Evolutionary conservation across 805 yeast genomes (phyloP).

Genomic region (Ogataea trehaloabstinens): DNA sequence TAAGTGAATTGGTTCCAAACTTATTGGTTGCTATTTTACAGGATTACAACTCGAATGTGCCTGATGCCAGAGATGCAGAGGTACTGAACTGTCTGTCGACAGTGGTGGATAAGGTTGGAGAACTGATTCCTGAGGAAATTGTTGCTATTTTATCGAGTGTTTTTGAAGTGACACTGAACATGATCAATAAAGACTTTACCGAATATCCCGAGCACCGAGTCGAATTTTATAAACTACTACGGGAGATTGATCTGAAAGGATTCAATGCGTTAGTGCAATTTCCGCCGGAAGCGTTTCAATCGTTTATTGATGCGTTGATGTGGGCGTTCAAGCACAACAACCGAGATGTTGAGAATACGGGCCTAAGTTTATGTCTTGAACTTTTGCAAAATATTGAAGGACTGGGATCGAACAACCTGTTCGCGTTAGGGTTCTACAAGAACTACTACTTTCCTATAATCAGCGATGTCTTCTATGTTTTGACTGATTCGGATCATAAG

Average conservation of each 20-base stretch:
- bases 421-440: constrained; percentile 82
- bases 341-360: constrained; percentile 93
- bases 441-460: constrained; percentile 86
- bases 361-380: constrained; percentile 80
- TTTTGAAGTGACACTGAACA: constrained; percentile 88
- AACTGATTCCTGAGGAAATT: constrained; percentile 83
- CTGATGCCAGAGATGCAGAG: constrained; percentile 97
- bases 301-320: constrained; percentile 87
- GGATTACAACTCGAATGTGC: constrained; percentile 84
- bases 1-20: constrained; percentile 77
- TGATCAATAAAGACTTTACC: constrained; percentile 93
- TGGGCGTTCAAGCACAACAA: constrained; percentile 99
- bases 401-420: constrained; percentile 58
- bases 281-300: constrained; percentile 89
- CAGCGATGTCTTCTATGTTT: constrained; percentile 87
- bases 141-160: constrained; percentile 84
- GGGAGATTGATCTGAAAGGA: constrained; percentile 81
- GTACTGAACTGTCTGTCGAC: constrained; percentile 94
- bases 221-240: constrained; percentile 86
- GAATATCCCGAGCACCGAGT: constrained; percentile 98
- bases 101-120: constrained; percentile 83
- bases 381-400: constrained; percentile 80
- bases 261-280: constrained; percentile 84
- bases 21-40: constrained; percentile 80
- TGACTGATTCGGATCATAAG: constrained; percentile 96